A percentile compares a stretch with the other conserved stretches of the same genome.
These are phyloP conservation scores for Phytophthora syringae DNA, from an alignment of 352 stramenopile genomes.

Conservation along the genomic window DNA sequence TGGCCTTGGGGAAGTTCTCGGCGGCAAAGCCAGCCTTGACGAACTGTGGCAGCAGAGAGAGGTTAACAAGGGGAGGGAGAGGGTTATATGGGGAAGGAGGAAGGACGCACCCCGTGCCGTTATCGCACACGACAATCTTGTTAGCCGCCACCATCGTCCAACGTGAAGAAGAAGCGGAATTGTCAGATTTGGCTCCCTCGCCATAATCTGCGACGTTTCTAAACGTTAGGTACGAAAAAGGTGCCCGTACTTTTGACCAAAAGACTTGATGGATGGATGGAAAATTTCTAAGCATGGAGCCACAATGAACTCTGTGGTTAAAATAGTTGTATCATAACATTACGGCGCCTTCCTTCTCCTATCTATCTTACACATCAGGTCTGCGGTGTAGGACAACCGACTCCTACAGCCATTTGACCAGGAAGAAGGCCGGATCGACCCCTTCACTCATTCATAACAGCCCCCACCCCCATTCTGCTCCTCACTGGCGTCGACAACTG, in stretches of 20 bases:
- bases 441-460: too few relatives aligned
- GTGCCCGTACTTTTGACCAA: too few relatives aligned
- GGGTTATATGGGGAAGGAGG: background rate
- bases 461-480: too few relatives aligned
- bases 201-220: constrained; percentile 5
- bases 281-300: too few relatives aligned
- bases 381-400: too few relatives aligned
- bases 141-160: constrained; percentile 80
- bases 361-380: too few relatives aligned
- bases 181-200: constrained; percentile 23
- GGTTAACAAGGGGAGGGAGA: background rate
- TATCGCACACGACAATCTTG: constrained; percentile 91
- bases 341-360: constrained; percentile 4
- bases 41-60: constrained; percentile 49
- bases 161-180: too few relatives aligned
- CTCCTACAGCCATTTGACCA: constrained; percentile 6
- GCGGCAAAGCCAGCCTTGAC: constrained; percentile 94
- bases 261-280: too few relatives aligned
- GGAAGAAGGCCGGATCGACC: too few relatives aligned
- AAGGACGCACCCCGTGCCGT: constrained; percentile 78
- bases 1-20: constrained; percentile 95
- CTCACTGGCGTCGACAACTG: constrained; percentile 6
- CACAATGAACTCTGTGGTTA: constrained; percentile 6
- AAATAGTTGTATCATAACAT: constrained; percentile 42
- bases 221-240: background rate